These are phyloP conservation scores for Anisodus tanguticus DNA, from an alignment of 257 asterid species.

Conservation along the genomic window DNA sequence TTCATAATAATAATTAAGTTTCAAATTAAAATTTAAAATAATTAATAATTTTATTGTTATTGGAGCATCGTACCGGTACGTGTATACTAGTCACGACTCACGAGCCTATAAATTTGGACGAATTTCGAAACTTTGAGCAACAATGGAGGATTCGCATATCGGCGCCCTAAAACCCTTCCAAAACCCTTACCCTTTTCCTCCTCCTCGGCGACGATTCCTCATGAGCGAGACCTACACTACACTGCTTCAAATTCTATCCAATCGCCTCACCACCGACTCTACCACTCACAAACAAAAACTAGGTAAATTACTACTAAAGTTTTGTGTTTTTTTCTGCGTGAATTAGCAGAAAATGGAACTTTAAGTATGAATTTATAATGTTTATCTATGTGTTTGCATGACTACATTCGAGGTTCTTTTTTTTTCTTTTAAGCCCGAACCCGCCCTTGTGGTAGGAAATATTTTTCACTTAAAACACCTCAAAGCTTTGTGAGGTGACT, in stretches of 20 bases:
- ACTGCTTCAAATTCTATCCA: constrained; percentile 50
- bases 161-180: constrained; percentile 42
- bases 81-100: too few relatives aligned
- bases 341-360: neutral
- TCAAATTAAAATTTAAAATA: too few relatives aligned
- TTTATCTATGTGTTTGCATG: neutral
- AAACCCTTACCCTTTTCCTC: constrained; percentile 34
- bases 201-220: constrained; percentile 62
- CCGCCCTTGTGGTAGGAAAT: too few relatives aligned
- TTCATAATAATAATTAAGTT: too few relatives aligned
- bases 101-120: neutral
- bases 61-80: too few relatives aligned
- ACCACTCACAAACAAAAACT: constrained; percentile 34
- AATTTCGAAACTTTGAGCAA: neutral
- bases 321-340: neutral
- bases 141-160: constrained; percentile 50
- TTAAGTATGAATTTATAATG: neutral
- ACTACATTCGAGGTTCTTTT: neutral
- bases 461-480: too few relatives aligned
- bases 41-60: too few relatives aligned
- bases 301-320: constrained; percentile 44
- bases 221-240: constrained; percentile 61
- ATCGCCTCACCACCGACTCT: constrained; percentile 36
- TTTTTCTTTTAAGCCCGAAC: neutral
- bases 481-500: too few relatives aligned